These are phyloP conservation scores for Penicillium cinerascens DNA, from an alignment of 495 filamentous ascomycete species.

Conservation along the genomic window DNA sequence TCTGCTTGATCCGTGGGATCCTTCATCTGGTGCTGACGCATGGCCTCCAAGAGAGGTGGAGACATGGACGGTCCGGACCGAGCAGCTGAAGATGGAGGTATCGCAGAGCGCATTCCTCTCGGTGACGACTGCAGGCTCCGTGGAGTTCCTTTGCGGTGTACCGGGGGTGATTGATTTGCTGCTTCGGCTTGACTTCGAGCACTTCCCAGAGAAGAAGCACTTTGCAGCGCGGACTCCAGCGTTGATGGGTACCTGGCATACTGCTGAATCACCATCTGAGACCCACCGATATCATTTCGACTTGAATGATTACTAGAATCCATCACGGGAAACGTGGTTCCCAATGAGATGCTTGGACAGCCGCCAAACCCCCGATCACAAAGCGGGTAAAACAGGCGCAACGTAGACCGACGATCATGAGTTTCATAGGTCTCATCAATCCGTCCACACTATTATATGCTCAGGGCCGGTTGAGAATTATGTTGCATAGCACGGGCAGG, in stretches of 20 bases:
- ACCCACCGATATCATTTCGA: slow-evolving; percentile 26
- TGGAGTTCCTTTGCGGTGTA: slow-evolving; percentile 44
- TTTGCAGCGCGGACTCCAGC: slow-evolving; percentile 39
- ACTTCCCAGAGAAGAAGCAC: slow-evolving; percentile 44
- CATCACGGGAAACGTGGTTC: slow-evolving; percentile 33
- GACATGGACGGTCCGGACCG: slow-evolving; percentile 42
- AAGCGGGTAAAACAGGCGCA: neutral
- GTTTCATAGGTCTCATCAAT: slow-evolving; percentile 7
- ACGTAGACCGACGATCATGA: slow-evolving; percentile 8
- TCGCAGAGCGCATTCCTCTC: slow-evolving; percentile 29
- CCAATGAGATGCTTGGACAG: slow-evolving; percentile 22
- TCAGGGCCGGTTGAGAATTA: neutral
- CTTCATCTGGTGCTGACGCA: slow-evolving; percentile 30
- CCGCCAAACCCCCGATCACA: slow-evolving; percentile 2
- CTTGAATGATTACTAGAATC: slow-evolving; percentile 28
- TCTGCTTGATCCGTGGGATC: slow-evolving; percentile 37
- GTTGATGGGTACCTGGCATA: slow-evolving; percentile 43
- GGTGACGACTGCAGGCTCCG: slow-evolving; percentile 45
- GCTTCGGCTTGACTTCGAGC: slow-evolving; percentile 37
- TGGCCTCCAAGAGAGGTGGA: slow-evolving; percentile 37
- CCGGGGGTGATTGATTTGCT: slow-evolving; percentile 36
- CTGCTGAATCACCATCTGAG: slow-evolving; percentile 42
- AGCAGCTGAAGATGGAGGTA: slow-evolving; percentile 27
- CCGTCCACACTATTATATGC: slow-evolving; percentile 5
- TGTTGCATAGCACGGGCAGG: neutral